Conservation (phyloP, 2,329 filamentous ascomycete genomes). For the Dendrostoma leiphaemia region DNA sequence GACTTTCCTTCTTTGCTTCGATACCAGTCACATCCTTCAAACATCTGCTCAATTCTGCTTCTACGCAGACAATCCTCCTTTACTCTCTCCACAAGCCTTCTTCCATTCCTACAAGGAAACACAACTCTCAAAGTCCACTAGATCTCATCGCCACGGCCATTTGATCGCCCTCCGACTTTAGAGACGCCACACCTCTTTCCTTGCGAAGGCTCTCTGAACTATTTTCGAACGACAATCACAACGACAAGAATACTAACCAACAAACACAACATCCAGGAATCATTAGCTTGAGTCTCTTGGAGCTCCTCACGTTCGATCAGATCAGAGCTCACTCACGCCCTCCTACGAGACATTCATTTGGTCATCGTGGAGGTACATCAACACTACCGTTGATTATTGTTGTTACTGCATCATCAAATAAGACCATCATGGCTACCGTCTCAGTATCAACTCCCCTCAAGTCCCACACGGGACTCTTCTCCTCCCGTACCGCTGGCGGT, state of each 20-base stretch:
- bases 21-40: conserved; percentile 12
- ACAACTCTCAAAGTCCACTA: conserved; percentile 37
- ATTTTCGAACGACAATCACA: conserved; percentile 42
- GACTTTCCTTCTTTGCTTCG: conserved; percentile 1
- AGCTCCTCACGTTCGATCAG: conserved; percentile 45
- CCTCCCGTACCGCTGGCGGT: conserved; percentile 86
- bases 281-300: conserved; percentile 61
- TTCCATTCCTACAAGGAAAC: conserved; percentile 26
- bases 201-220: conserved; percentile 42
- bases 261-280: conserved; percentile 46
- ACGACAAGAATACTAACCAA: conserved; percentile 41
- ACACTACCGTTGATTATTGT: conserved; percentile 21
- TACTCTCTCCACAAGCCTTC: conserved; percentile 24
- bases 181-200: conserved; percentile 32
- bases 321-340: conserved; percentile 37
- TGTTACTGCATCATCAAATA: conserved; percentile 29
- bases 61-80: conserved; percentile 4
- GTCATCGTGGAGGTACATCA: conserved; percentile 42
- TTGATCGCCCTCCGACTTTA: conserved; percentile 48
- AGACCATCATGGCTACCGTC: conserved; percentile 70
- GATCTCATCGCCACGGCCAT: conserved; percentile 49
- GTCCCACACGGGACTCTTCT: conserved; percentile 91
- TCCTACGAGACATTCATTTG: conserved; percentile 44
- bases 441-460: conserved; percentile 88
- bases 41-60: not conserved